Evolutionary conservation across 2,329 filamentous ascomycete species (phyloP).

Genomic region (Parastagonospora avenae): DNA sequence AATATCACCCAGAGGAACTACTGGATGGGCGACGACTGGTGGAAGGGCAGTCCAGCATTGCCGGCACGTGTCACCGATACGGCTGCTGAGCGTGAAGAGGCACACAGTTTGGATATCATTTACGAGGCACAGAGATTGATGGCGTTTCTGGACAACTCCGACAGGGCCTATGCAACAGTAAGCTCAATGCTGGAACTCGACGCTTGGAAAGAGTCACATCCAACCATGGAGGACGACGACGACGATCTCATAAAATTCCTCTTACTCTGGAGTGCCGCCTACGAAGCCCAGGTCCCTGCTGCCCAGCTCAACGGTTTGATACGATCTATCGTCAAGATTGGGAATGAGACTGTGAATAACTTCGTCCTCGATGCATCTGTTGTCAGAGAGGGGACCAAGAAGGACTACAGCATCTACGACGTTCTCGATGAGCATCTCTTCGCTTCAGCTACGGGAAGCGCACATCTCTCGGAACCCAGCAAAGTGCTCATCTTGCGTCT

Average conservation of each 20-base stretch:
- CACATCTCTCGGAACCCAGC: constrained; percentile 45
- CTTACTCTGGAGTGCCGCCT: constrained; percentile 55
- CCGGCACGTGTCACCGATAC: constrained; percentile 58
- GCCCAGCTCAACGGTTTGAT: constrained; percentile 51
- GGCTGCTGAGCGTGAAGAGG: constrained; percentile 32
- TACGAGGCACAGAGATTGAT: constrained; percentile 65
- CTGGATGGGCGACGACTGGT: constrained; percentile 64
- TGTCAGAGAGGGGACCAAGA: constrained; percentile 20
- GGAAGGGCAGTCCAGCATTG: constrained; percentile 61
- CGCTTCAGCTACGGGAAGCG: constrained; percentile 22
- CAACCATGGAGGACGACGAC: constrained; percentile 34
- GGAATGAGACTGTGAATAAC: constrained; percentile 30
- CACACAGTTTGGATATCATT: constrained; percentile 51
- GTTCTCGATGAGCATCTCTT: constrained; percentile 58
- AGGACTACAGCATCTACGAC: constrained; percentile 57
- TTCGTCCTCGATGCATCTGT: constrained; percentile 37
- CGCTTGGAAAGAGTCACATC: constrained; percentile 32
- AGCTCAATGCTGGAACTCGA: constrained; percentile 56
- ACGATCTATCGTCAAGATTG: constrained; percentile 48
- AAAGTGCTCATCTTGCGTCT: constrained; percentile 60
- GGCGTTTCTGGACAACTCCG: constrained; percentile 63
- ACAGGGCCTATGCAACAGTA: constrained; percentile 63
- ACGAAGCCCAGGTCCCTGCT: constrained; percentile 48
- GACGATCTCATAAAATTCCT: constrained; percentile 54
- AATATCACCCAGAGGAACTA: constrained; percentile 56